Conservation (phyloP, 1,284 basidiomycete genomes). For the Rhodotorula sp. region DNA sequence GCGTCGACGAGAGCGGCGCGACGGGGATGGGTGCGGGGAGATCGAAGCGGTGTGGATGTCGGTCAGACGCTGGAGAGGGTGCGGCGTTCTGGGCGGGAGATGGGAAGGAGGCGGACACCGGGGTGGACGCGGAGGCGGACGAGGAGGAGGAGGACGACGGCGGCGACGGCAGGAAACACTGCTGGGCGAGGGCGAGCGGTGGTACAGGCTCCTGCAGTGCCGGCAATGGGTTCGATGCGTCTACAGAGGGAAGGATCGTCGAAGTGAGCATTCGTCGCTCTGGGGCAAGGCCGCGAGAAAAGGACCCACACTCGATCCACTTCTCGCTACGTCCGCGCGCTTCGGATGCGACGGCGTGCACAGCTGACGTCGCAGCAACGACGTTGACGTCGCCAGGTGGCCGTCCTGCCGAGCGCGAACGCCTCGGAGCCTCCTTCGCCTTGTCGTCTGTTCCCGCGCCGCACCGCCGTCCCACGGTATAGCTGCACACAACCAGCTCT, state of each 20-base stretch:
- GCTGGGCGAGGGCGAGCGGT: neutral
- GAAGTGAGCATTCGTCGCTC: too few species aligned
- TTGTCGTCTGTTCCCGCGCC: neutral
- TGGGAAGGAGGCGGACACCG: neutral
- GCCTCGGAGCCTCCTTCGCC: too few species aligned
- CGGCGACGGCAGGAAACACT: neutral
- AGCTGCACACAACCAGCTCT: constrained; percentile 1
- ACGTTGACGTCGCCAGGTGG: too few species aligned
- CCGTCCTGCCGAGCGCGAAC: too few species aligned
- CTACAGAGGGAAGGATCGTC: neutral
- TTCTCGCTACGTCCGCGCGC: neutral
- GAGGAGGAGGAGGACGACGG: neutral
- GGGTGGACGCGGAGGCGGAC: neutral
- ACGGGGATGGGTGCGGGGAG: neutral
- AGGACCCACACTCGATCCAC: neutral
- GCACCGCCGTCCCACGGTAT: constrained; percentile 1
- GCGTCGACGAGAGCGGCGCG: neutral
- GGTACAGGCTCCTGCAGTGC: neutral
- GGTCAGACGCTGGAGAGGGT: too few species aligned
- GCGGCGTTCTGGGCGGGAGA: too few species aligned
- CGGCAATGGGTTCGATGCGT: neutral
- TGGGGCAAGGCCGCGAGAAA: neutral
- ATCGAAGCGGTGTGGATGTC: neutral
- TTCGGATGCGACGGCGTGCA: neutral
- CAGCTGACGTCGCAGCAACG: neutral